Evolutionary conservation across 1,284 basidiomycete genomes (phyloP).

Genomic region (Ustanciosporium gigantosporum): DNA sequence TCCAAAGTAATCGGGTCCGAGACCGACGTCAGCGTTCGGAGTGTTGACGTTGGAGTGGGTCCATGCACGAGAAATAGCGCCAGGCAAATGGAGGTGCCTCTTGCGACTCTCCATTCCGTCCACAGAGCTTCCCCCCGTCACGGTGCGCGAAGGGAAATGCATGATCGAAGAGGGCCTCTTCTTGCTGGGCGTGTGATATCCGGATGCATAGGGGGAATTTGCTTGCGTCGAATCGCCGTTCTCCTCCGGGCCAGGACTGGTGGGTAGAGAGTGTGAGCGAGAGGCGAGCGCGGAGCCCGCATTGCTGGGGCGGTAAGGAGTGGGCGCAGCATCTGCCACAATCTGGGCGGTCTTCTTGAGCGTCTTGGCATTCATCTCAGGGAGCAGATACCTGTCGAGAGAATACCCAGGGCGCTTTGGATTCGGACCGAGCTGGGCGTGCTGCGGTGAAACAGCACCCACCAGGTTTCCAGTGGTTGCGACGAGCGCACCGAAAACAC

Average conservation of each 20-base stretch:
- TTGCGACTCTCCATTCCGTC: constrained; percentile 13
- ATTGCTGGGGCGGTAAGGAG: constrained; percentile 30
- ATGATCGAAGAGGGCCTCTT: constrained; percentile 36
- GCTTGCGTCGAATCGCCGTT: constrained; percentile 32
- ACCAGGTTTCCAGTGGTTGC: constrained; percentile 70
- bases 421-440: constrained; percentile 68
- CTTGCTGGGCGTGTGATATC: constrained; percentile 30
- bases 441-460: constrained; percentile 56
- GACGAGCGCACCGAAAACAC: constrained; percentile 75
- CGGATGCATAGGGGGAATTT: constrained; percentile 23
- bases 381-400: constrained; percentile 67
- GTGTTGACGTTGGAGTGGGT: constrained; percentile 46
- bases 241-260: constrained; percentile 19
- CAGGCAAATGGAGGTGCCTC: constrained; percentile 12
- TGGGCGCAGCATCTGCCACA: constrained; percentile 54
- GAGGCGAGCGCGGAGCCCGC: constrained; percentile 24
- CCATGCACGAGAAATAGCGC: constrained; percentile 30
- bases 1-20: constrained; percentile 51
- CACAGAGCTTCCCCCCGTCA: constrained; percentile 27
- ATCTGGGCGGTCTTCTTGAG: constrained; percentile 56
- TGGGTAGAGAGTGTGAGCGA: constrained; percentile 28
- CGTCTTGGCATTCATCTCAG: constrained; percentile 60
- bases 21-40: constrained; percentile 30
- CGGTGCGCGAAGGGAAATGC: constrained; percentile 29
- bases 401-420: constrained; percentile 72